These are phyloP conservation scores for Naganishia liquefaciens DNA, from an alignment of 1,284 basidiomycete species.

Conservation along the genomic window DNA sequence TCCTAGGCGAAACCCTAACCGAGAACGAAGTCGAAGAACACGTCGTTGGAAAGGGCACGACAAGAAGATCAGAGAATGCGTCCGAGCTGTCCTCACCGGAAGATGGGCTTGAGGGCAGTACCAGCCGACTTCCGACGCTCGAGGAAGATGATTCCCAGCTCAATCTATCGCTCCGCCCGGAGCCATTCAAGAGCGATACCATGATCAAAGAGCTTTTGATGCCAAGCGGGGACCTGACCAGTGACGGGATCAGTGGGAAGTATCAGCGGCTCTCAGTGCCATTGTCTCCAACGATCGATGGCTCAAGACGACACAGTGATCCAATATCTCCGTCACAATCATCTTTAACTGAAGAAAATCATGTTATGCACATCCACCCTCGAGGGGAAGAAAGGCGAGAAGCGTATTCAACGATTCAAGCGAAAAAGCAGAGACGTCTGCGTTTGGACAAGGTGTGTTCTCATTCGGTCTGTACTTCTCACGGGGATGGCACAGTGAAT, in stretches of 20 bases:
- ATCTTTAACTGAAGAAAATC: no score
- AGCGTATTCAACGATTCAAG: background rate
- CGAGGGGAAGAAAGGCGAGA: background rate
- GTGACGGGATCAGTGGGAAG: no score
- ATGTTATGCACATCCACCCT: background rate
- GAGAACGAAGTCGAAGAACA: conserved; percentile 10
- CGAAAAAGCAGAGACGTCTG: conserved; percentile 4
- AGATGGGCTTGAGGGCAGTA: no score
- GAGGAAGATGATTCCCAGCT: no score
- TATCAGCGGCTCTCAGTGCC: background rate
- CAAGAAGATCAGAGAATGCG: no score
- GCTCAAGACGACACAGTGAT: conserved; percentile 1
- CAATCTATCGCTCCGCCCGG: no score
- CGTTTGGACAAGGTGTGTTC: conserved; percentile 9
- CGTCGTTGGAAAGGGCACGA: background rate
- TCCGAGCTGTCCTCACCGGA: no score
- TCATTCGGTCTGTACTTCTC: background rate
- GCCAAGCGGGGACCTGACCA: background rate
- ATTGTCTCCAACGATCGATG: background rate
- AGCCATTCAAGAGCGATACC: no score
- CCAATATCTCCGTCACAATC: background rate
- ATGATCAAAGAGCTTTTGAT: no score
- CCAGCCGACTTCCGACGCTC: no score
- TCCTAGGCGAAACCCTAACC: conserved; percentile 14
- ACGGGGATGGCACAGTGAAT: no score